phyloP scores from a whole-genome alignment of 2,329 filamentous ascomycete species.

The Pyricularia pennisetigena region DNA sequence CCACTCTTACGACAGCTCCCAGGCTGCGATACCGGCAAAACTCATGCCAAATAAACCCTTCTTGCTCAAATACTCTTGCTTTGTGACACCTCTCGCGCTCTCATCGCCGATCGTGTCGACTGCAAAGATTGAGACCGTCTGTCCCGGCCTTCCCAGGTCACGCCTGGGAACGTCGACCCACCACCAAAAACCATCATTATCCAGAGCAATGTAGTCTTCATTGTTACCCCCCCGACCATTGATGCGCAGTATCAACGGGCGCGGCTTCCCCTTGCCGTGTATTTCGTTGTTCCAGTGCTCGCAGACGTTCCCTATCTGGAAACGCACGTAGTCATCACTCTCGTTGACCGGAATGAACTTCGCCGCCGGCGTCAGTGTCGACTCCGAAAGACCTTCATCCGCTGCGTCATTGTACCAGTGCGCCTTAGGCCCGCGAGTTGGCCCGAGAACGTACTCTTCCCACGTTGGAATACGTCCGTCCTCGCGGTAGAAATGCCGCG shows the following conservation, averaged over 20 bases:
- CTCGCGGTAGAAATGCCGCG: slow-evolving; percentile 59
- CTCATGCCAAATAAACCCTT: slow-evolving; percentile 33
- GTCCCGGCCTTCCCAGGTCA: slow-evolving; percentile 58
- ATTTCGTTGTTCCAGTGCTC: slow-evolving; percentile 71
- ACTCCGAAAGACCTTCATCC: slow-evolving; percentile 42
- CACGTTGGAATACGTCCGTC: slow-evolving; percentile 62
- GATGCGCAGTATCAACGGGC: slow-evolving; percentile 62
- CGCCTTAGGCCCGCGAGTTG: slow-evolving; percentile 37
- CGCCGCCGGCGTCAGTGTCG: slow-evolving; percentile 50
- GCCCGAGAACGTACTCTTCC: slow-evolving; percentile 72
- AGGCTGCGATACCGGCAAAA: slow-evolving; percentile 33
- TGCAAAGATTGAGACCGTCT: slow-evolving; percentile 55
- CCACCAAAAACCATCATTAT: slow-evolving; percentile 71
- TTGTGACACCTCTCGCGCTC: slow-evolving; percentile 38
- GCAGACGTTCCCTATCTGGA: slow-evolving; percentile 73
- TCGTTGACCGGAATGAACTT: slow-evolving; percentile 51
- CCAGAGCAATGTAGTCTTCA: slow-evolving; percentile 57
- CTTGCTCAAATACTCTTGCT: slow-evolving; percentile 33
- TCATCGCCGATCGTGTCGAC: slow-evolving; percentile 37
- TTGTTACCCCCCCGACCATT: slow-evolving; percentile 57
- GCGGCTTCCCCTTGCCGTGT: slow-evolving; percentile 55
- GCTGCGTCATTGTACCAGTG: slow-evolving; percentile 34
- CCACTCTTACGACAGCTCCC: slow-evolving; percentile 34
- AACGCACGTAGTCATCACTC: slow-evolving; percentile 47
- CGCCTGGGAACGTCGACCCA: slow-evolving; percentile 64